These are phyloP conservation scores for Gloeopeniophorella convolvens DNA, from an alignment of 768 basidiomycete species.

Conservation along the genomic window DNA sequence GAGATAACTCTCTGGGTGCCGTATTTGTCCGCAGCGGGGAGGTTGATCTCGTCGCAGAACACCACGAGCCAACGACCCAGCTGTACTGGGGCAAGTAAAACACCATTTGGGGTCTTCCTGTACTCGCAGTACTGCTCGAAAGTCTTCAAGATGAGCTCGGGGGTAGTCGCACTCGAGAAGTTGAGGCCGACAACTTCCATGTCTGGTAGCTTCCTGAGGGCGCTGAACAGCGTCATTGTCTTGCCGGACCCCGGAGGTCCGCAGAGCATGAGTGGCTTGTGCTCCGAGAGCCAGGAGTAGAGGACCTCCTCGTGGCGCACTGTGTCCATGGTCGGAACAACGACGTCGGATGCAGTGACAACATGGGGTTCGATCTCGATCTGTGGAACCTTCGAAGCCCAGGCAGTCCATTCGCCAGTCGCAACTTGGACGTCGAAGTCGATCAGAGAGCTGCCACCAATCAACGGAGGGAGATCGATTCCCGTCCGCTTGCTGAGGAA, in stretches of 20 bases:
- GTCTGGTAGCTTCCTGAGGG: conserved; percentile 92
- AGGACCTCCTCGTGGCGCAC: conserved; percentile 97
- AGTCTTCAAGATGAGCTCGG: conserved; percentile 96
- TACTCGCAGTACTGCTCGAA: conserved; percentile 99
- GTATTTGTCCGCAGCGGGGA: conserved; percentile 95
- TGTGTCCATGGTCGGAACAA: conserved; percentile 97
- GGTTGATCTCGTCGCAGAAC: conserved; percentile 99
- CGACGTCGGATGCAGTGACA: conserved; percentile 92
- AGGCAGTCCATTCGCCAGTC: conserved; percentile 82
- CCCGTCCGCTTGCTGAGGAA: conserved; percentile 80
- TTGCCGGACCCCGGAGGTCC: conserved; percentile 99
- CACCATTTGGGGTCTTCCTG: conserved; percentile 97
- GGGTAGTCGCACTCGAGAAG: conserved; percentile 98
- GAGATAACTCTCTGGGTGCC: conserved; percentile 98
- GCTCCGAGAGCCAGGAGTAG: conserved; percentile 98
- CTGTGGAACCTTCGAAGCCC: conserved; percentile 87
- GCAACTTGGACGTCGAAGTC: conserved; percentile 91
- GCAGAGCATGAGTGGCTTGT: conserved; percentile 96
- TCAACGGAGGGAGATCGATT: conserved; percentile 78
- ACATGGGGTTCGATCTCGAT: conserved; percentile 97
- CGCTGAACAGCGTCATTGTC: conserved; percentile 99
- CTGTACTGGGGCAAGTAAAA: conserved; percentile 87
- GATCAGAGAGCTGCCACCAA: conserved; percentile 76
- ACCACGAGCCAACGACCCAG: conserved; percentile 98
- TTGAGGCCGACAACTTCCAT: conserved; percentile 99